phyloP scores from a whole-genome alignment of 352 stramenopile species.

The Thraustotheca clavata region DNA sequence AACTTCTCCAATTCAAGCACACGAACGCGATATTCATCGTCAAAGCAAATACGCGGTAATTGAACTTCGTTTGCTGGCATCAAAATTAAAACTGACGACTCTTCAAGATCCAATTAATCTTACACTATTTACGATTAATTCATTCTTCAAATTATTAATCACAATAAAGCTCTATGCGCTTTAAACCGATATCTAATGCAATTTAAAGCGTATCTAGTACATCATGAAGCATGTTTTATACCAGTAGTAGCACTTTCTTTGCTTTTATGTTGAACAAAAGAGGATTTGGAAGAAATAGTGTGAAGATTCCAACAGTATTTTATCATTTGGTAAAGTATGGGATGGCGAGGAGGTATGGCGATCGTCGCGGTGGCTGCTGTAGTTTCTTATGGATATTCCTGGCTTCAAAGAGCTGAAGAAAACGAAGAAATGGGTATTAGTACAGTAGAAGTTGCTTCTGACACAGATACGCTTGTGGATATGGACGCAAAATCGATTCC shows the following conservation, averaged over 20 bases:
- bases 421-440: too few species aligned
- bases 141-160: too few species aligned
- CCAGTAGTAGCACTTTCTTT: too few species aligned
- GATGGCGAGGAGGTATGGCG: neutral
- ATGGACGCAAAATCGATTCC: conserved; percentile 1
- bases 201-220: too few species aligned
- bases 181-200: too few species aligned
- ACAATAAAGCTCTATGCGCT: too few species aligned
- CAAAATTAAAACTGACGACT: neutral
- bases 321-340: too few species aligned
- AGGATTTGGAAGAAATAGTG: neutral
- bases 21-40: conserved; percentile 70
- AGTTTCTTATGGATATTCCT: neutral
- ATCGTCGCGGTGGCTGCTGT: neutral
- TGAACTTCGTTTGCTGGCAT: conserved; percentile 72
- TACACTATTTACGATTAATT: too few species aligned
- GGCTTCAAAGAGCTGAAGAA: neutral
- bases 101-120: too few species aligned
- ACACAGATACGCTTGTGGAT: neutral
- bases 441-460: too few species aligned
- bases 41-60: conserved; percentile 64
- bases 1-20: conserved; percentile 78
- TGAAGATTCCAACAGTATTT: too few species aligned
- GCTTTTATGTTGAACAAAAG: neutral
- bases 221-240: too few species aligned